Conservation (phyloP, 495 filamentous ascomycete species). For the Darksidea phi region DNA sequence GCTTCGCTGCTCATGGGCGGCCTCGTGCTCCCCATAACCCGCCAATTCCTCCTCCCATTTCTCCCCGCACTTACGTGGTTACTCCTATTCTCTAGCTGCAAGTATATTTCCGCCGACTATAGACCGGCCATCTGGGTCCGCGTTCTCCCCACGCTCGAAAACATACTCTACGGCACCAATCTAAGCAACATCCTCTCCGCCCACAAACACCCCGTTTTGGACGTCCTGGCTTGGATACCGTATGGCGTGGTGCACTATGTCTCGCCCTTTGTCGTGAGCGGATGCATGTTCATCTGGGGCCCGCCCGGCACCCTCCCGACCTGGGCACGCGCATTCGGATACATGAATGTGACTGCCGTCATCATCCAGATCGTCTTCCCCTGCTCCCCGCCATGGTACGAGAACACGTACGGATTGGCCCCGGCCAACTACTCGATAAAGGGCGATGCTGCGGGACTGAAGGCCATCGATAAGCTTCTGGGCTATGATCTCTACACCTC, state of each 20-base stretch:
- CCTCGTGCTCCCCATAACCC: conserved; percentile 80
- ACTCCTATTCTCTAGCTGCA: conserved; percentile 83
- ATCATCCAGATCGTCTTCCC: conserved; percentile 84
- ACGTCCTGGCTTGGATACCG: conserved; percentile 87
- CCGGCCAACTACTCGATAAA: conserved; percentile 89
- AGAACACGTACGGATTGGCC: conserved; percentile 81
- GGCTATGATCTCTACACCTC: conserved; percentile 91
- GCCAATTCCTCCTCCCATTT: conserved; percentile 88
- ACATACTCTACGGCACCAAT: conserved; percentile 94
- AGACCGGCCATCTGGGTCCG: conserved; percentile 91
- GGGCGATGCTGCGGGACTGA: conserved; percentile 83
- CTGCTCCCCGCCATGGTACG: conserved; percentile 92
- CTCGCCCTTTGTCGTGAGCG: conserved; percentile 71
- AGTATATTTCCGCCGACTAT: conserved; percentile 71
- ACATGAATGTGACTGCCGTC: conserved; percentile 85
- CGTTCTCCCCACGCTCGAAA: conserved; percentile 91
- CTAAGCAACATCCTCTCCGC: conserved; percentile 92
- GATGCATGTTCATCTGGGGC: conserved; percentile 79
- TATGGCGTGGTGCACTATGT: conserved; percentile 89
- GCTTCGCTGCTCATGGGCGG: conserved; percentile 64
- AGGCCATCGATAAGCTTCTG: conserved; percentile 82
- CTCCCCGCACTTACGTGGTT: conserved; percentile 81
- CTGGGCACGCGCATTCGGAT: conserved; percentile 83
- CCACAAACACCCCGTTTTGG: conserved; percentile 75
- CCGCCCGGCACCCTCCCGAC: conserved; percentile 81